Conservation (phyloP, 768 basidiomycete species). For the Tulasnella sp. region DNA sequence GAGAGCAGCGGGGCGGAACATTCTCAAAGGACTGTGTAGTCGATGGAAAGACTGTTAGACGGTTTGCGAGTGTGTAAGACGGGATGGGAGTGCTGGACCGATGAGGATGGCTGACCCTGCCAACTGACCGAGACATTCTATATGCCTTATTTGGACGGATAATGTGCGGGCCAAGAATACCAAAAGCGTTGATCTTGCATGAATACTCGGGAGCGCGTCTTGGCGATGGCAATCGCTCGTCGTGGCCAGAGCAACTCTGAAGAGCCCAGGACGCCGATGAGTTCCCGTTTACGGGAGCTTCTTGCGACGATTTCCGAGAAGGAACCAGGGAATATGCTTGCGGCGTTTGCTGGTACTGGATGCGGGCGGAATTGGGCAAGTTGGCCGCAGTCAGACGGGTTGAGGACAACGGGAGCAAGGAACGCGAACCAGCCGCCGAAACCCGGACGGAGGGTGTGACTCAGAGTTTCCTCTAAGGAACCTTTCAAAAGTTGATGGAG, state of each 20-base stretch:
- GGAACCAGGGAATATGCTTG: not conserved
- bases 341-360: not conserved
- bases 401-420: not conserved
- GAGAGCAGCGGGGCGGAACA: not conserved
- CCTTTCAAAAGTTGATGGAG: not conserved
- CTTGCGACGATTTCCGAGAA: slow-evolving; percentile 8
- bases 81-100: not conserved
- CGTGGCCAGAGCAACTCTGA: not conserved
- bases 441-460: not conserved
- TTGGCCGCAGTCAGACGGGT: not conserved
- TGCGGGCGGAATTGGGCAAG: not conserved
- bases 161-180: not conserved
- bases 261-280: not conserved
- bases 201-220: not conserved
- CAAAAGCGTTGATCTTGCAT: not conserved
- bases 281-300: slow-evolving; percentile 5
- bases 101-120: slow-evolving; percentile 8
- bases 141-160: not conserved
- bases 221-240: not conserved
- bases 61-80: not conserved
- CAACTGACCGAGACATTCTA: not conserved
- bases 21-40: not conserved
- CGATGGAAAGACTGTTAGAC: not conserved
- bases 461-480: not conserved
- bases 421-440: not conserved